Conservation (phyloP, 805 yeast genomes). For the Wickerhamiella nectarea region DNA sequence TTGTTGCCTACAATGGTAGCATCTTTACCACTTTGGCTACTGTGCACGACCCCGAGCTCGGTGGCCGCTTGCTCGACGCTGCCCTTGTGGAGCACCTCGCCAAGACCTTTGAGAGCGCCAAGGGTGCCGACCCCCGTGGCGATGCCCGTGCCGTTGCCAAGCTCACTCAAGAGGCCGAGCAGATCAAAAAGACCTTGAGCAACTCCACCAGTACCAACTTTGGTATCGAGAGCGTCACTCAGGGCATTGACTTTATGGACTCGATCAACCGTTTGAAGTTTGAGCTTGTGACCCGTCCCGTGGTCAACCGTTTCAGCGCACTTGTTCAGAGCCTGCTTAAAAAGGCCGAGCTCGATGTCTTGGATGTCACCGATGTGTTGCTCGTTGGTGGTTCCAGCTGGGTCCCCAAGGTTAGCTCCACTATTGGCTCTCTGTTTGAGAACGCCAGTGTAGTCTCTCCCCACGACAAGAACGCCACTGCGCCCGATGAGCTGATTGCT, state of each 20-base stretch:
- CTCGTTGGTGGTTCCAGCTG: constrained; percentile 89
- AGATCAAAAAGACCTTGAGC: constrained; percentile 81
- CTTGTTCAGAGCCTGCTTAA: constrained; percentile 62
- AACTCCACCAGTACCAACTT: constrained; percentile 79
- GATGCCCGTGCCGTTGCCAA: constrained; percentile 81
- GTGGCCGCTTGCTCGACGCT: constrained; percentile 77
- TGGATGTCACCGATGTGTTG: constrained; percentile 82
- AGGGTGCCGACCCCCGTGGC: constrained; percentile 61
- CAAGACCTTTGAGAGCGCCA: constrained; percentile 86
- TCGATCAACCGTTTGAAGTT: constrained; percentile 87
- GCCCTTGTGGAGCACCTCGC: constrained; percentile 74
- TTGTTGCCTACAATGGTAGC: constrained; percentile 87
- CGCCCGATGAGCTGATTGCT: constrained; percentile 81
- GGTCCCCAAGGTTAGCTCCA: constrained; percentile 78
- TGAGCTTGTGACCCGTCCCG: constrained; percentile 73
- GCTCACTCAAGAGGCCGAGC: constrained; percentile 66
- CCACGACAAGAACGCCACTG: constrained; percentile 55
- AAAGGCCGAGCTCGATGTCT: constrained; percentile 72
- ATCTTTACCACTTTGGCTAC: constrained; percentile 79
- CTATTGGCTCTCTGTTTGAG: constrained; percentile 52
- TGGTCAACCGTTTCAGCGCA: constrained; percentile 56
- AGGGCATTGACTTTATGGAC: constrained; percentile 86
- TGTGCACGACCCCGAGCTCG: constrained; percentile 65
- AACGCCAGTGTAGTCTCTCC: constrained; percentile 65
- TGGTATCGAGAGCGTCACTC: constrained; percentile 88